Conservation (phyloP, 2,329 filamentous ascomycete genomes). For the Beauveria australis region DNA sequence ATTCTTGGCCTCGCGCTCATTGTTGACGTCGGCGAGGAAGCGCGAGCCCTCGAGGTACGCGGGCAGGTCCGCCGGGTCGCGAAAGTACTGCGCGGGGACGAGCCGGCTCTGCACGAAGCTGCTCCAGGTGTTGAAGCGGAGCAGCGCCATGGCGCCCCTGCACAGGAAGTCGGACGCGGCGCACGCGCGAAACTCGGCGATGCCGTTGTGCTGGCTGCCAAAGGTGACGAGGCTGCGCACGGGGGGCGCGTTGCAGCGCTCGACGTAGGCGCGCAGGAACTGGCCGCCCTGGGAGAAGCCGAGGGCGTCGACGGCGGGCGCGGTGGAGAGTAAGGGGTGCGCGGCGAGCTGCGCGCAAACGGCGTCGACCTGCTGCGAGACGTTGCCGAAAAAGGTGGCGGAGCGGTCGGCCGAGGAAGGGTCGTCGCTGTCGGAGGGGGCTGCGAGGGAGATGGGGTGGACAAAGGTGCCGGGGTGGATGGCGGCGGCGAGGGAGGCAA, state of each 20-base stretch:
- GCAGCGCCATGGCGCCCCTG: slow-evolving; percentile 66
- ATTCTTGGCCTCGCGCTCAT: slow-evolving; percentile 74
- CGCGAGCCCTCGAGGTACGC: slow-evolving; percentile 73
- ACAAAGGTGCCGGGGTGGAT: slow-evolving; percentile 77
- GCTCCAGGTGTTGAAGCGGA: slow-evolving; percentile 76
- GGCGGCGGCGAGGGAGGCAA: slow-evolving; percentile 63
- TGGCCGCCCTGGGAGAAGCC: slow-evolving; percentile 95
- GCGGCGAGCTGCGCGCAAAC: slow-evolving; percentile 71
- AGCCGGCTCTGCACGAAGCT: slow-evolving; percentile 67
- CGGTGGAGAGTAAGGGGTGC: slow-evolving; percentile 72
- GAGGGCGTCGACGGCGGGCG: slow-evolving; percentile 78
- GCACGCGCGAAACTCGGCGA: slow-evolving; percentile 73
- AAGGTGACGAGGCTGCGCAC: slow-evolving; percentile 79
- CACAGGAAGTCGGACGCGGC: slow-evolving; percentile 68
- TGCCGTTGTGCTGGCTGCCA: slow-evolving; percentile 88
- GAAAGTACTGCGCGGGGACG: slow-evolving; percentile 93
- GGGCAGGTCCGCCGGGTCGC: slow-evolving; percentile 54
- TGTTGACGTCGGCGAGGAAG: slow-evolving; percentile 93
- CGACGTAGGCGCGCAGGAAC: slow-evolving; percentile 84
- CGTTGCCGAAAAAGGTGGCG: slow-evolving; percentile 85
- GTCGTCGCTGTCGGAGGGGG: slow-evolving; percentile 38
- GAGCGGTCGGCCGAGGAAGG: slow-evolving; percentile 61
- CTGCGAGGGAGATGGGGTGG: slow-evolving; percentile 65
- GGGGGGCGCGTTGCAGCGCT: slow-evolving; percentile 73
- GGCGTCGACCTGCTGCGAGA: slow-evolving; percentile 65